Percentiles rank a stretch among this genome's conserved stretches.
Conservation (phyloP, 1,284 basidiomycete species). For the Flammula alnicola region DNA sequence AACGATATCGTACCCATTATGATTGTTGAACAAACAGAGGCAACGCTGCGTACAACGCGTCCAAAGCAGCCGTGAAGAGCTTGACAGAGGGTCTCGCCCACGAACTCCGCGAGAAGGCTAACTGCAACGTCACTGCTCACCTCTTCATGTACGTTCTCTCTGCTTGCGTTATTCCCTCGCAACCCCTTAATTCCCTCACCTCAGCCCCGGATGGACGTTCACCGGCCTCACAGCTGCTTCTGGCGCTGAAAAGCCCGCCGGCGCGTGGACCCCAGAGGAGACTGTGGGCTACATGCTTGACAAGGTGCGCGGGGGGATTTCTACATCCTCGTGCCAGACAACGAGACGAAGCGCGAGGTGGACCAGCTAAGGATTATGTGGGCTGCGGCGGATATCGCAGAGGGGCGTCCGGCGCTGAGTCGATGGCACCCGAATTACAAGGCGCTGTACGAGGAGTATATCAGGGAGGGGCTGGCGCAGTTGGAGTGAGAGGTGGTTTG, state of each 20-base stretch:
- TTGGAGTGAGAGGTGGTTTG: conserved; percentile 30
- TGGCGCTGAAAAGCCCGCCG: conserved; percentile 66
- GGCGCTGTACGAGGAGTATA: conserved; percentile 76
- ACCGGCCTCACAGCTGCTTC: conserved; percentile 68
- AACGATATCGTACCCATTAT: background rate
- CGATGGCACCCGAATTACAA: conserved; percentile 80
- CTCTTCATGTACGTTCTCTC: conserved; percentile 73
- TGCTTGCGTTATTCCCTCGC: background rate
- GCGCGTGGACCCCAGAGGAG: conserved; percentile 91
- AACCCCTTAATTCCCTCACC: background rate
- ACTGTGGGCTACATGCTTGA: conserved; percentile 91
- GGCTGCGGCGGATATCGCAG: conserved; percentile 80
- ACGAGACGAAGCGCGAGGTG: conserved; percentile 77
- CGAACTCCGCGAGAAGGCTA: conserved; percentile 73
- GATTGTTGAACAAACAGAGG: conserved; percentile 26
- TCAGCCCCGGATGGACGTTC: conserved; percentile 84
- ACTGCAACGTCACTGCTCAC: conserved; percentile 80
- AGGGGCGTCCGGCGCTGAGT: conserved; percentile 79
- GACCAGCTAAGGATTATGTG: conserved; percentile 85
- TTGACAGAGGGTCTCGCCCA: conserved; percentile 86
- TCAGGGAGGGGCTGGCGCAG: conserved; percentile 64
- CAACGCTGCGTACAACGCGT: conserved; percentile 49
- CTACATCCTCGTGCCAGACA: conserved; percentile 91
- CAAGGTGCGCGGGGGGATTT: conserved; percentile 84
- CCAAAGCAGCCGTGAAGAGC: conserved; percentile 89